Evolutionary conservation across 805 yeast genomes (phyloP).

Genomic region (Pichia sporocuriosa): DNA sequence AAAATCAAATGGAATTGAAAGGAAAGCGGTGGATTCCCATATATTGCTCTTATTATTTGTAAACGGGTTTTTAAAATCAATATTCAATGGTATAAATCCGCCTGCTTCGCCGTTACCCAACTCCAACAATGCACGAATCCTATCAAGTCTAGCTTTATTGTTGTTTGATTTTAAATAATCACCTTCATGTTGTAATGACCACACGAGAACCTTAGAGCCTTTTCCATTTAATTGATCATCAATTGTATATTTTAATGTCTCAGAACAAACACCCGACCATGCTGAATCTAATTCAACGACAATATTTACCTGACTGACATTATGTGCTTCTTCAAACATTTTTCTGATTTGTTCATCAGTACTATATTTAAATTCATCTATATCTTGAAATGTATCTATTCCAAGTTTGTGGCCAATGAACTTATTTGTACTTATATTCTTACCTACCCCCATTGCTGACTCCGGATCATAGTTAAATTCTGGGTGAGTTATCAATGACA

Average conservation of each 20-base stretch:
- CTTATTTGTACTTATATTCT: conserved; percentile 25
- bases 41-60: conserved; percentile 14
- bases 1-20: conserved; percentile 39
- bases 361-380: conserved; percentile 35
- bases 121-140: conserved; percentile 6
- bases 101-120: conserved; percentile 1
- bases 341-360: conserved; percentile 54
- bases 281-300: conserved; percentile 66
- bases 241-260: conserved; percentile 31
- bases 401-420: conserved; percentile 54
- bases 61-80: not conserved
- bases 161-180: not conserved
- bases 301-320: conserved; percentile 62
- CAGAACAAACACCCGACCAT: conserved; percentile 75
- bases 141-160: conserved; percentile 2
- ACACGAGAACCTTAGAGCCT: conserved; percentile 4
- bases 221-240: conserved; percentile 14
- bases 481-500: conserved; percentile 43
- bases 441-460: conserved; percentile 19
- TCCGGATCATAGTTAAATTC: conserved; percentile 53
- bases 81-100: conserved; percentile 3
- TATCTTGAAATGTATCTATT: conserved; percentile 44
- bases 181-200: conserved; percentile 10
- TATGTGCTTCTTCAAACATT: conserved; percentile 69
- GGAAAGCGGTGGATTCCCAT: conserved; percentile 40